These are phyloP conservation scores for Colletotrichum camelliae DNA, from an alignment of 2,329 filamentous ascomycete genomes.

Conservation along the genomic window DNA sequence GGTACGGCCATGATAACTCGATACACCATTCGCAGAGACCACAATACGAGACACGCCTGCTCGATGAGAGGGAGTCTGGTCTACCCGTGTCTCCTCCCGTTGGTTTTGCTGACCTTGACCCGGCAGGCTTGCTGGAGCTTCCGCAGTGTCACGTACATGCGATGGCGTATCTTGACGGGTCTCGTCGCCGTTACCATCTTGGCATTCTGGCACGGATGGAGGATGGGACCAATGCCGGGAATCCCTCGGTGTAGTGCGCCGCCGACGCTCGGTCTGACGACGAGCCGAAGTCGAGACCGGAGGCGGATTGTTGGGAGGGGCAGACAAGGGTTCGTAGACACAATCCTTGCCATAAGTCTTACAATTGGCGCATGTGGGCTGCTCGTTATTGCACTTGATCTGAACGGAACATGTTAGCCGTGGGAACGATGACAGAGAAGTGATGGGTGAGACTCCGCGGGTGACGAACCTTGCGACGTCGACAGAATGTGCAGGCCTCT, in stretches of 20 bases:
- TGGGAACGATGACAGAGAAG: background rate
- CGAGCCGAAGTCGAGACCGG: background rate
- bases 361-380: slow-evolving; percentile 51
- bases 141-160: background rate
- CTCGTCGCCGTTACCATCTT: background rate
- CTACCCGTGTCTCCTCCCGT: background rate
- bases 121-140: background rate
- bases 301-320: slow-evolving; percentile 16
- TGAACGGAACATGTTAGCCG: slow-evolving; percentile 25
- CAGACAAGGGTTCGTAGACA: slow-evolving; percentile 41
- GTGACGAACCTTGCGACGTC: slow-evolving; percentile 32
- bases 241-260: background rate
- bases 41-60: slow-evolving; percentile 39
- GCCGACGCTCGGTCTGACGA: background rate
- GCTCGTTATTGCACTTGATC: slow-evolving; percentile 55
- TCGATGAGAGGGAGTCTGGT: background rate
- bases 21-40: slow-evolving; percentile 42
- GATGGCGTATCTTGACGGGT: background rate
- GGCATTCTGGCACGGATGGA: background rate
- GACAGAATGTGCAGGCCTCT: slow-evolving; percentile 35
- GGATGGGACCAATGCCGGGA: background rate
- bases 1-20: slow-evolving; percentile 55
- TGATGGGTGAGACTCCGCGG: background rate
- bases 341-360: slow-evolving; percentile 49
- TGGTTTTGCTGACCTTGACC: background rate